These are phyloP conservation scores for Panus rudis DNA, from an alignment of 768 basidiomycete genomes.

Conservation along the genomic window DNA sequence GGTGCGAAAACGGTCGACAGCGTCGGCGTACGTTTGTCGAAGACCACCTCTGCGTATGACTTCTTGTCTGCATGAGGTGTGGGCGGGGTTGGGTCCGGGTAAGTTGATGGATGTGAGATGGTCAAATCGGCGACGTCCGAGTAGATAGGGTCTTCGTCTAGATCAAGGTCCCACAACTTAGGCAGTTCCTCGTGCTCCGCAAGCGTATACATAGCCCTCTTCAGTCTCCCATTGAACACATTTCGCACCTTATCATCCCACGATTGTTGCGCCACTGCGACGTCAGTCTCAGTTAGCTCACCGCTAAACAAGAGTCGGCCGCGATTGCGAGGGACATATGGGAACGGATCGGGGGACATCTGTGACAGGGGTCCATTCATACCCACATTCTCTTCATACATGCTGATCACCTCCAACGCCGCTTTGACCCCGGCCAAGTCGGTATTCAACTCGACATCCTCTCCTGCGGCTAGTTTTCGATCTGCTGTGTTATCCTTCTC, in stretches of 20 bases:
- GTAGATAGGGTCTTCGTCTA: slow-evolving; percentile 10
- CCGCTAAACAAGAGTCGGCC: slow-evolving; percentile 1
- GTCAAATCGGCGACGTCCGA: slow-evolving; percentile 30
- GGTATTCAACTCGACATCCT: slow-evolving; percentile 13
- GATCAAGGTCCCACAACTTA: slow-evolving; percentile 18
- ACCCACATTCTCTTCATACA: slow-evolving; percentile 19
- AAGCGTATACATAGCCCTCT: no score
- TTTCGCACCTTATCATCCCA: slow-evolving; percentile 39
- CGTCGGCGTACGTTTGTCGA: slow-evolving; percentile 25
- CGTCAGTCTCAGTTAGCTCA: slow-evolving; percentile 28
- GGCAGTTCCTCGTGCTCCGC: no score
- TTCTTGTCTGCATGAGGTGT: slow-evolving; percentile 37
- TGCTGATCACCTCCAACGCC: slow-evolving; percentile 15
- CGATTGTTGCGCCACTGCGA: slow-evolving; percentile 27
- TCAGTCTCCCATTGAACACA: slow-evolving; percentile 22
- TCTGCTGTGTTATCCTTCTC: no score
- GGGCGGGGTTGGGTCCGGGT: slow-evolving; percentile 36
- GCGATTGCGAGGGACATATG: slow-evolving; percentile 1
- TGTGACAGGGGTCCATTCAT: slow-evolving; percentile 12
- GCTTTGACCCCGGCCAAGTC: slow-evolving; percentile 17
- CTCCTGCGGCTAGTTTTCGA: no score
- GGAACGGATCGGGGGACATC: no score
- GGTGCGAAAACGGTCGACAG: slow-evolving; percentile 11
- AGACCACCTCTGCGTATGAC: slow-evolving; percentile 28
- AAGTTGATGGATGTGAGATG: slow-evolving; percentile 38